These are phyloP conservation scores for Phlebiopsis flavidoalba DNA, from an alignment of 768 basidiomycete species.

Conservation along the genomic window DNA sequence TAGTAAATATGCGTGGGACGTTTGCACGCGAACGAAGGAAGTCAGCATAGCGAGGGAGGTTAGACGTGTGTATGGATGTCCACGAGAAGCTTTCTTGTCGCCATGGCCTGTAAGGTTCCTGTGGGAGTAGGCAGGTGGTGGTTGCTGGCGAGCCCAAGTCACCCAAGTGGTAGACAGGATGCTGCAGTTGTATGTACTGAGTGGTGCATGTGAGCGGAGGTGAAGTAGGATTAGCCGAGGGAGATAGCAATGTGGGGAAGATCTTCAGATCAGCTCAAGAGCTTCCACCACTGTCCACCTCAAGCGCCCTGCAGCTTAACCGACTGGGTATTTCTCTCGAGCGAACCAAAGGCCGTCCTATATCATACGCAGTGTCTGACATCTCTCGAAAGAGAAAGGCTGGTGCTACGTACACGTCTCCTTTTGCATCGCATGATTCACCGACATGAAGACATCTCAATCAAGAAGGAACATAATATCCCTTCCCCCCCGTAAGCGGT, in stretches of 20 bases:
- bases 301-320: too few species aligned
- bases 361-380: too few species aligned
- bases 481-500: neutral
- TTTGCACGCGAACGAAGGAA: conserved; percentile 58
- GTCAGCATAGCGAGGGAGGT: conserved; percentile 70
- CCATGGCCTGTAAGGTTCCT: conserved; percentile 4
- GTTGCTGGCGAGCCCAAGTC: conserved; percentile 27
- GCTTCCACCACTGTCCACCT: neutral
- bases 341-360: too few species aligned
- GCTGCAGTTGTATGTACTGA: conserved; percentile 30
- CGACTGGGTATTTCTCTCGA: too few species aligned
- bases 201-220: neutral
- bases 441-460: too few species aligned
- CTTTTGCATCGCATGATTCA: neutral
- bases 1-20: conserved; percentile 63
- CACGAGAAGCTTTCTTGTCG: conserved; percentile 42
- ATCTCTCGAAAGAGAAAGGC: neutral
- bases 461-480: neutral
- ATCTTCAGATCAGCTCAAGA: neutral
- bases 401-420: neutral
- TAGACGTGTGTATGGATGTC: conserved; percentile 89
- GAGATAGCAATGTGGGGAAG: neutral
- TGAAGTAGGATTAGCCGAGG: neutral
- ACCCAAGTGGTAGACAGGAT: conserved; percentile 31
- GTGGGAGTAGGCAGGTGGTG: neutral